Base-by-base conservation (phyloP, 2,329 filamentous ascomycete genomes). In the Apiospora sp. region DNA sequence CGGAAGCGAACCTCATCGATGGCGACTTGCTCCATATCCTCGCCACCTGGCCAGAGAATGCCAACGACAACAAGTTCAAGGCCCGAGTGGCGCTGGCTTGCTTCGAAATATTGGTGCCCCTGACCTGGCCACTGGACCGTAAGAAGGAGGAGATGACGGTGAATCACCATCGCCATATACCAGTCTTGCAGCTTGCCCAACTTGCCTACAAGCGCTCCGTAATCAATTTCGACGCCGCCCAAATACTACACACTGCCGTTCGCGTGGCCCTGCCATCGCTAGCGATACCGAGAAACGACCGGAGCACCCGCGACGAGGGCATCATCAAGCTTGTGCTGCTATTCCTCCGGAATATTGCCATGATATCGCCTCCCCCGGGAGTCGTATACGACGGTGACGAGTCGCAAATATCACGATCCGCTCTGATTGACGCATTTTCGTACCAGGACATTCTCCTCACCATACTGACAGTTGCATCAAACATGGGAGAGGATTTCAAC, bases 91-190 rank as follows among this genome's bases (percentile, higher is more conserved):
- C 94, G 3, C 86, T 98, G 76, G 93, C 94, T 71, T 97, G 94
- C 83, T 87, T 98, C 82, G 96, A 99, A 83, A 86, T 99, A 68
- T 88, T 99, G 79, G 94, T 97, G 1, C 95, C 95, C 5, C 84
- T 99, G 79, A 99, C 96, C 24, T 98, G 96, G 96, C 96, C 96
- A 0, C 88, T 98, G 79, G 94, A 98, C 74, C 90, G 91, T 76
- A 91, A 95, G 73, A 87, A 90, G 74, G 91, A 93, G 73, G 90
- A 93, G 79, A 96, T 96, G 89, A 98, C 95, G 4, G 86, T 95
- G 77, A 98, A 99, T 80, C 94, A 98, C 81, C 93, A 98, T 81
- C 91, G 94, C 72, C 96, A 99, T 83, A 90, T 95, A 54, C 95
- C 96, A 1, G 96, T 96, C 71, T 88, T 99, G 27, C 93, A 96